Evolutionary conservation across 2,329 filamentous ascomycete species (phyloP), one percentile per base, ranked within the genome.

Genomic region (Ceratocystis colombiana): DNA sequence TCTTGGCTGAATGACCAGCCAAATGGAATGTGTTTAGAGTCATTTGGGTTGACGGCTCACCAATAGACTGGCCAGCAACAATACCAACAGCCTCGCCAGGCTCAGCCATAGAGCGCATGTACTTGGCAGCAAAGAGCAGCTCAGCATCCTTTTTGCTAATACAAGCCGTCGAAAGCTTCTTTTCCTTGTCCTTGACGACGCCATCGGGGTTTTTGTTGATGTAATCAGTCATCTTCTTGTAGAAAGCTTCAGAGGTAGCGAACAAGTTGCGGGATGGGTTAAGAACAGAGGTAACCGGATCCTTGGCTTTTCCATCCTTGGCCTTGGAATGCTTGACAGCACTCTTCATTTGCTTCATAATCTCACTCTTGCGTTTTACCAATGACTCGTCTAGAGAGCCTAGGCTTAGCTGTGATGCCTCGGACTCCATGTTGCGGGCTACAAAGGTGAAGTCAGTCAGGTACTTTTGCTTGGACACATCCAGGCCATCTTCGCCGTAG

Each of bases 11-110:
- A 80, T 97, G 93, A 73, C 94, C 94, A 76, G 94, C 94, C 84
- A 99, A 89, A 83, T 99, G 94, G 84, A 99, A 99, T 33, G 95
- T 99, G 78, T 99, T 99, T 66, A 99, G 79, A 6, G 95, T 99
- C 95, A 99, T 99, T 76, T 99, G 94, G 10, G 94, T 99, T 1
- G 92, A 96, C 7, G 95, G 94, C 74, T 99, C 95, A 73, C 94
- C 94, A 53, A 99, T 87, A 41, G 93, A 97, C 76, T 99, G 94
- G 8, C 92, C 92, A 63, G 95, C 95, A 68, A 99, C 90, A 69
- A 99, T 95, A 70, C 94, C 94, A 30, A 99, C 92, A 30, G 94
- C 93, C 78, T 99, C 95, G 59, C 94, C 94, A 33, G 94, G 90
- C 72, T 99, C 93, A 28, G 96, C 88, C 7, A 96, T 82, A 1